A percentile compares a stretch with the other conserved stretches of the same genome.
Evolutionary conservation across 1,139 yeast species (phyloP).

Genomic region (Hyphopichia buzzinii): DNA sequence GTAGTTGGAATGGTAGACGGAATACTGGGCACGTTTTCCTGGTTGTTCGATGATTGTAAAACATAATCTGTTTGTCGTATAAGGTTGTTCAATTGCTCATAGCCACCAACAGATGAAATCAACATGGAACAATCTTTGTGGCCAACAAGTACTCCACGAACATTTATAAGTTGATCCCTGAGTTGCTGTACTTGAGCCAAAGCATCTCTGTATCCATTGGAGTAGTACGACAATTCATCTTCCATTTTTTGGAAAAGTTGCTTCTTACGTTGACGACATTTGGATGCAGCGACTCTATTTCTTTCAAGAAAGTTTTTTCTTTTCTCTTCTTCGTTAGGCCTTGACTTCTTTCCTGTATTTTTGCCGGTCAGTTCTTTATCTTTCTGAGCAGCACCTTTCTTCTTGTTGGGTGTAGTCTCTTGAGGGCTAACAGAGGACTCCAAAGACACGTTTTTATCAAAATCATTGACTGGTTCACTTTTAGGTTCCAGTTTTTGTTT

Average conservation of each 20-base stretch:
- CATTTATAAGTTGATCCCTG: conserved; percentile 55
- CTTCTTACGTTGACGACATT: conserved; percentile 93
- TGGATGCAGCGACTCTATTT: conserved; percentile 91
- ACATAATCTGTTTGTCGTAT: conserved; percentile 32
- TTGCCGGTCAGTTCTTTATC: conserved; percentile 7
- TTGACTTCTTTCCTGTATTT: background rate
- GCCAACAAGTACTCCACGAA: conserved; percentile 38
- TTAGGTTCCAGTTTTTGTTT: conserved; percentile 7
- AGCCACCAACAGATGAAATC: conserved; percentile 37
- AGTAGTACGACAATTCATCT: conserved; percentile 65
- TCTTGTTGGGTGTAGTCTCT: conserved; percentile 5
- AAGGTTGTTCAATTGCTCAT: conserved; percentile 30
- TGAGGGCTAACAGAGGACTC: background rate
- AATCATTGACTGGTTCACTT: background rate
- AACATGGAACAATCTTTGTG: conserved; percentile 43
- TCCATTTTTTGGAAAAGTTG: conserved; percentile 84
- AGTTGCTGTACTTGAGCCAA: conserved; percentile 56
- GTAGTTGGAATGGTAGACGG: conserved; percentile 37
- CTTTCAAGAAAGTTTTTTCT: conserved; percentile 83
- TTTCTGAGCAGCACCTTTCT: conserved; percentile 12
- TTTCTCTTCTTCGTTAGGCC: conserved; percentile 45
- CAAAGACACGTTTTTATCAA: conserved; percentile 5
- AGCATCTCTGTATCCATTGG: conserved; percentile 68
- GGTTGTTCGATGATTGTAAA: conserved; percentile 20
- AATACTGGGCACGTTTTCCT: conserved; percentile 20